Base-by-base conservation (phyloP, 768 basidiomycete genomes). In the Tulasnella sp. region DNA sequence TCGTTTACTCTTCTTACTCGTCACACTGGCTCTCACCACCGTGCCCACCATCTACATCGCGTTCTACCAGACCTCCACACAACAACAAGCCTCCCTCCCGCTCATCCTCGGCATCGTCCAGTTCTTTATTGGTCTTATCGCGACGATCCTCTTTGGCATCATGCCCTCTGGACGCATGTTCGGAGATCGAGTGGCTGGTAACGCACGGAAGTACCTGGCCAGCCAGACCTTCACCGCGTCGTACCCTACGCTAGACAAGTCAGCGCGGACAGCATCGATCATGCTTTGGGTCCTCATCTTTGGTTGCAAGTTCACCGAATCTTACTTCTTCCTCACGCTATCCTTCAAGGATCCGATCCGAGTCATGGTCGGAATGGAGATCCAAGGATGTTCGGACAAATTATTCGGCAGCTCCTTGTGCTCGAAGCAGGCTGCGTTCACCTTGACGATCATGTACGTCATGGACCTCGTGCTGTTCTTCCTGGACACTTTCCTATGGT, bases 401-500 rank as follows among this genome's bases (percentile, higher is more conserved):
- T 82, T 80, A 71, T 92, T 97, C 62, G 93, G 92, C 15, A 76
- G 77, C 65, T 76, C 75, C 8, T 79, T 99, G 15, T 99, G 96
- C 73, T 74, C 76, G 49, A 93, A 97, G 70, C 96, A 99, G 65
- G 88, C 92, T 1, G 89, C 88, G 2, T 97, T 98, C 73, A 86
- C 94, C 8, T 73, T 99, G 68, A 82, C 96, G 57, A 87, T 97
- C 76, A 99, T 97, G 94, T 98, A 92, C 69, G 75, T 96, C 76
- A 97, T 98, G 94, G 96, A 98, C 68, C 74, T 99, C 49, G 82
- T 86, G 53, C 80, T 99, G 46, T 99, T 90, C 80, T 99, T 98
- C 81, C 77, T 99, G 72, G 96, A 99, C 74, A 99, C 96, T 5
- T 99, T 97, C 85, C 74, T 99, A 29, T 99, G 96, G 96, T 99